Percentiles rank a stretch among this genome's conserved stretches.
Evolutionary conservation across 208 protist genomes (phyloP).

Genomic region (Zelonia costaricensis): DNA sequence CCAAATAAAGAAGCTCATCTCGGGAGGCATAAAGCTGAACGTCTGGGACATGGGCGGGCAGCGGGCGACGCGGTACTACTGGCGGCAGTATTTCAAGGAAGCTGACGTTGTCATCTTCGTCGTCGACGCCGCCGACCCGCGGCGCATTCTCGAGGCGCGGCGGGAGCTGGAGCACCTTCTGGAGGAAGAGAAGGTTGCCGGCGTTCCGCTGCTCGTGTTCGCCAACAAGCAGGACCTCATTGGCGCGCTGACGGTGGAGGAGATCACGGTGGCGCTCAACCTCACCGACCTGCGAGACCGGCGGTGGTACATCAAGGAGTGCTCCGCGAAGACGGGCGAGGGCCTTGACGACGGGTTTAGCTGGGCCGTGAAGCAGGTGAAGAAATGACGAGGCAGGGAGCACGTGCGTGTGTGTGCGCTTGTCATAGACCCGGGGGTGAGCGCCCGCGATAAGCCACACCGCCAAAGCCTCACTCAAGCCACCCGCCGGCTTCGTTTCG

Average conservation of each 20-base stretch:
- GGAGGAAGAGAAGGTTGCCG: conserved; percentile 93
- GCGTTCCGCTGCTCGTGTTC: conserved; percentile 94
- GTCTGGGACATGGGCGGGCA: conserved; percentile 98
- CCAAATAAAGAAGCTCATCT: conserved; percentile 95
- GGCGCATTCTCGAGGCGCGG: conserved; percentile 89
- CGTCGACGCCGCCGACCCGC: conserved; percentile 90
- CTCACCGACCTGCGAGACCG: conserved; percentile 83
- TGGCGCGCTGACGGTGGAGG: conserved; percentile 73
- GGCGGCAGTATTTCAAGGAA: conserved; percentile 96
- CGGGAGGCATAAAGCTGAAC: conserved; percentile 94
- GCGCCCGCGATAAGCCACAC: no score
- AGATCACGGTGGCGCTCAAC: conserved; percentile 70
- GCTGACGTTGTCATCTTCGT: conserved; percentile 95
- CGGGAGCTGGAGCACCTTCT: conserved; percentile 89
- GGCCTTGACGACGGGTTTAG: conserved; percentile 90
- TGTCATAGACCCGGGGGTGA: no score
- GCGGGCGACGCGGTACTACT: conserved; percentile 94
- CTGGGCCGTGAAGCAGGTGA: conserved; percentile 86
- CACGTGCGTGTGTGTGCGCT: no score
- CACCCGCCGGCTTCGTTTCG: no score
- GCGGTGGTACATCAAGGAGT: conserved; percentile 93
- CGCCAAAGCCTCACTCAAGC: no score
- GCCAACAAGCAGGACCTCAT: conserved; percentile 98
- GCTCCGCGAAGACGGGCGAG: conserved; percentile 93
- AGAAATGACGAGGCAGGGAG: conserved; percentile 16